Evolutionary conservation across 306 rosid species (phyloP).

Genomic region (Medicago ruthenica): DNA sequence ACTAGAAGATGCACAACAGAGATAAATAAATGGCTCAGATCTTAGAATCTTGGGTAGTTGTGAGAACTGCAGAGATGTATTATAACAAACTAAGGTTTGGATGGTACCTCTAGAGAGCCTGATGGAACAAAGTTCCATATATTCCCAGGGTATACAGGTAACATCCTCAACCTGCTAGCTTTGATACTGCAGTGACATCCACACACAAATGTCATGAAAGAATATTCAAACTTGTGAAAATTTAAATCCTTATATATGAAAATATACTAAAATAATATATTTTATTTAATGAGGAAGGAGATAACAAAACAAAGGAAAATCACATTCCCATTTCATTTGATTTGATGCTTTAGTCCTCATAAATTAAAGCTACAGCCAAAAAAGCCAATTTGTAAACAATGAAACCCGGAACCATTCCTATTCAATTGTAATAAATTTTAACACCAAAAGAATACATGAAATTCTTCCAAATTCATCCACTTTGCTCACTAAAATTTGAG

Average conservation of each 20-base stretch:
- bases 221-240: background rate
- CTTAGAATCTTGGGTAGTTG: background rate
- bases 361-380: slow-evolving; percentile 8
- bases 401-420: background rate
- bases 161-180: slow-evolving; percentile 29
- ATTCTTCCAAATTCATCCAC: background rate
- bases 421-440: background rate
- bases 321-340: background rate
- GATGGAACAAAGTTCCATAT: slow-evolving; percentile 23
- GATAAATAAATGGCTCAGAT: background rate
- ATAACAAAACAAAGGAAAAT: background rate
- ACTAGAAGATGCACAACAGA: slow-evolving; percentile 10
- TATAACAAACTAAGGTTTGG: slow-evolving; percentile 26
- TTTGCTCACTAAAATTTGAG: background rate
- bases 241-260: background rate
- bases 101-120: slow-evolving; percentile 32
- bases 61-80: slow-evolving; percentile 14
- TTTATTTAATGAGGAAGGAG: background rate
- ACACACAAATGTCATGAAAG: slow-evolving; percentile 17
- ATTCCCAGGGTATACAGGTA: slow-evolving; percentile 28
- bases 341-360: slow-evolving; percentile 6
- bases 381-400: slow-evolving; percentile 14
- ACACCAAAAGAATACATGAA: slow-evolving; percentile 1
- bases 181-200: slow-evolving; percentile 31
- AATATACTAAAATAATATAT: background rate